phyloP scores from a whole-genome alignment of 371 early-diverging fungal genomes.

The Syncephalastrum racemosum region DNA sequence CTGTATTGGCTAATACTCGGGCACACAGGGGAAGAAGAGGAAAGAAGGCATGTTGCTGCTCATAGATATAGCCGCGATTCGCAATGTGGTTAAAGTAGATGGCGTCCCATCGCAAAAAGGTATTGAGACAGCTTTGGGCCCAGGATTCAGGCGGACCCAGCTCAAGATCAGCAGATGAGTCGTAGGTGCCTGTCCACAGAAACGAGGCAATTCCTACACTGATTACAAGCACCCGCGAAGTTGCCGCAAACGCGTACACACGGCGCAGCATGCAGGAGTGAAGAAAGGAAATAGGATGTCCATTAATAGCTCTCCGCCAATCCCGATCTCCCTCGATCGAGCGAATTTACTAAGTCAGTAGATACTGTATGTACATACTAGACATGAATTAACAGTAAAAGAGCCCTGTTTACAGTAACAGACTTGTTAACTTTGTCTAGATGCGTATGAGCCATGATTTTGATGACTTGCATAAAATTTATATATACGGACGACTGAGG shows the following conservation, averaged over 20 bases:
- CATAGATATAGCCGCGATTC: conserved; percentile 79
- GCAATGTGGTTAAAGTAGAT: conserved; percentile 87
- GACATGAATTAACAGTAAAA: no score
- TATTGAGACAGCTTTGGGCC: conserved; percentile 24
- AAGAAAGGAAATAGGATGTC: no score
- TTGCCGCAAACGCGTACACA: conserved; percentile 30
- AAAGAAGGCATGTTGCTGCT: conserved; percentile 93
- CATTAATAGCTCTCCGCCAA: no score
- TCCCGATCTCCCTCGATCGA: no score
- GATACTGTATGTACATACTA: no score
- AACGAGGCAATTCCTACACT: conserved; percentile 21
- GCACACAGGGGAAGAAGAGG: conserved; percentile 77
- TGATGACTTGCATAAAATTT: no score
- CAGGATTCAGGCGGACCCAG: conserved; percentile 12
- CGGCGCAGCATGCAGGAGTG: neutral
- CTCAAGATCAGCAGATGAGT: conserved; percentile 43
- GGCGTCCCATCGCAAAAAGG: conserved; percentile 91
- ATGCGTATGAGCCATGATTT: no score
- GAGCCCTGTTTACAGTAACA: no score
- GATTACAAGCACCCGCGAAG: conserved; percentile 26
- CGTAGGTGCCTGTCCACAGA: conserved; percentile 33
- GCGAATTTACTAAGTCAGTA: no score
- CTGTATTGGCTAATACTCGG: conserved; percentile 47
- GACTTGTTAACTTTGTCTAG: no score
- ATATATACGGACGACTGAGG: no score